Evolutionary conservation across 805 yeast genomes (phyloP).

Genomic region (Pichia exigua): DNA sequence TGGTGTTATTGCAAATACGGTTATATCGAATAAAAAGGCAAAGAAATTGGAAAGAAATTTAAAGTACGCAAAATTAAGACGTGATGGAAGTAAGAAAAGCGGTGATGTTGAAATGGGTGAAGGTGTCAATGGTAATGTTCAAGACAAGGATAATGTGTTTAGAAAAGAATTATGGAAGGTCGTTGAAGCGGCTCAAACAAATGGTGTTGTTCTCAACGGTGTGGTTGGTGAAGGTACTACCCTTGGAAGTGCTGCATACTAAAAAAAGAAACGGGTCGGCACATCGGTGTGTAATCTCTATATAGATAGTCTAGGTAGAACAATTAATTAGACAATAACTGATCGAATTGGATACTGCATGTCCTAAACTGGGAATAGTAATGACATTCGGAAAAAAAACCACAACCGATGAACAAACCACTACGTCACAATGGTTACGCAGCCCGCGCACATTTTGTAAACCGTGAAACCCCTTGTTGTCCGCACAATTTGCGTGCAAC

Average conservation of each 20-base stretch:
- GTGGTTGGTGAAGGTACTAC: conserved; percentile 71
- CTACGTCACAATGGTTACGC: neutral
- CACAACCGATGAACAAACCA: neutral
- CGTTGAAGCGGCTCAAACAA: conserved; percentile 45
- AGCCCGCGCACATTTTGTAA: neutral
- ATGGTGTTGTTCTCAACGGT: conserved; percentile 27
- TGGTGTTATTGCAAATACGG: conserved; percentile 39
- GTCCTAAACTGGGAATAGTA: too few species aligned
- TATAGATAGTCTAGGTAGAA: too few species aligned
- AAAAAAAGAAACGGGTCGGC: neutral
- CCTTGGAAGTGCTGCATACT: conserved; percentile 32
- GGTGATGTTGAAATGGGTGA: conserved; percentile 42
- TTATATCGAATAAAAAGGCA: conserved; percentile 70
- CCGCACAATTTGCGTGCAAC: neutral
- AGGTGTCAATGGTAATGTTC: conserved; percentile 9
- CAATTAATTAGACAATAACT: too few species aligned
- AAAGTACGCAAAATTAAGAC: conserved; percentile 57
- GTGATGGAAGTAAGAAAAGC: conserved; percentile 25
- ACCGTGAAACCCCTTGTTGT: too few species aligned
- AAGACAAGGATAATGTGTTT: conserved; percentile 29
- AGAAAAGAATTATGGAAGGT: conserved; percentile 67
- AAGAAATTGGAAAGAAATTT: conserved; percentile 74
- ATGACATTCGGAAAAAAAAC: too few species aligned
- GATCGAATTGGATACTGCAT: too few species aligned
- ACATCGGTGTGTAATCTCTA: too few species aligned